Evolutionary conservation across 208 protist species (phyloP).

Genomic region (Kentomonas sorsogonicus): DNA sequence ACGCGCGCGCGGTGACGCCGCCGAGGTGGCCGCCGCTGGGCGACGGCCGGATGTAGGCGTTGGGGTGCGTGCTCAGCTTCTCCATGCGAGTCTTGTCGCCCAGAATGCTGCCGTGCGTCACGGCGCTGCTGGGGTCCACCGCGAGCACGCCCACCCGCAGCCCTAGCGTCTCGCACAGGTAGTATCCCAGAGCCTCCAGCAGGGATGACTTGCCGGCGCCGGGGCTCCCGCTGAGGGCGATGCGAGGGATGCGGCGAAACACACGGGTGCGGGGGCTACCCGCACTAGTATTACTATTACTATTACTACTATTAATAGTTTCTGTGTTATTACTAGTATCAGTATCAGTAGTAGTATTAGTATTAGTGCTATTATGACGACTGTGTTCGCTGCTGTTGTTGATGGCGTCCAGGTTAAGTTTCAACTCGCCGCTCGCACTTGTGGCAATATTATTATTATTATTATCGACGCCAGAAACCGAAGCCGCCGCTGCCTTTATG

Average conservation of each 20-base stretch:
- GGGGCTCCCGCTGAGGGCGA: slow-evolving; percentile 92
- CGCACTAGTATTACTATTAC: no score
- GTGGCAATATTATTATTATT: no score
- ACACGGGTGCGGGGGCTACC: slow-evolving; percentile 20
- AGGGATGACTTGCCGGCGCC: slow-evolving; percentile 94
- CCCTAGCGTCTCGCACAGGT: slow-evolving; percentile 31
- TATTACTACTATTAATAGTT: no score
- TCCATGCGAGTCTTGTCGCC: slow-evolving; percentile 96
- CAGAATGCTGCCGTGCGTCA: slow-evolving; percentile 90
- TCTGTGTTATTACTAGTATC: no score
- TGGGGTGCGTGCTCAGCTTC: slow-evolving; percentile 64
- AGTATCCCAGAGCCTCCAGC: slow-evolving; percentile 84
- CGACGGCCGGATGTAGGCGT: slow-evolving; percentile 91
- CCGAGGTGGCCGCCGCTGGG: slow-evolving; percentile 88
- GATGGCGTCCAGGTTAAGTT: no score
- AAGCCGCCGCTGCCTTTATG: no score
- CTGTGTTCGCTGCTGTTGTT: no score
- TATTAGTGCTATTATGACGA: no score
- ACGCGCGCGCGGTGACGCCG: slow-evolving; percentile 85
- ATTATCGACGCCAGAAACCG: no score
- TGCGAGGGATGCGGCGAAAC: slow-evolving; percentile 43
- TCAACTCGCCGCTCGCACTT: no score
- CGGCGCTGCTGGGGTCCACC: slow-evolving; percentile 88
- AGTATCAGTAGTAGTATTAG: no score
- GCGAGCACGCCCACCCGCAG: slow-evolving; percentile 80